These are phyloP conservation scores for Neurospora sp. DNA, from an alignment of 495 filamentous ascomycete species.

Conservation along the genomic window DNA sequence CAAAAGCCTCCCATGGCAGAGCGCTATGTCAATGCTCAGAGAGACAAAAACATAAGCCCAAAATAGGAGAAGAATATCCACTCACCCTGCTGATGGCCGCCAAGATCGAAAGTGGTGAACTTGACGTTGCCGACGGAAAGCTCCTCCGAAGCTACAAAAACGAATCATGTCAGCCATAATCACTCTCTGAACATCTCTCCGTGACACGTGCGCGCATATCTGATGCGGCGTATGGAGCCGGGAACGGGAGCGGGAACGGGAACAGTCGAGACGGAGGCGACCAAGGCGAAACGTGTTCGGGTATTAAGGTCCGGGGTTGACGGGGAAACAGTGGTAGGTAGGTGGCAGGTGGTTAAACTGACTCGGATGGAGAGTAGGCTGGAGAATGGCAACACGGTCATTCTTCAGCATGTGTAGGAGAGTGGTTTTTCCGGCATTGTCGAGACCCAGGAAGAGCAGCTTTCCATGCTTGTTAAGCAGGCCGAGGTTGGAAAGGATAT, in stretches of 20 bases:
- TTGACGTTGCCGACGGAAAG: slow-evolving; percentile 91
- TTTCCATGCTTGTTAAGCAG: slow-evolving; percentile 95
- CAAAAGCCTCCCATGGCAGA: too few relatives aligned
- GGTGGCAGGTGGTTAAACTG: slow-evolving; percentile 24
- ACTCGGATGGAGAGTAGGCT: slow-evolving; percentile 86
- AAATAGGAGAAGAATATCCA: slow-evolving; percentile 3
- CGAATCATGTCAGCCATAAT: slow-evolving; percentile 12
- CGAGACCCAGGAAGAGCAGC: slow-evolving; percentile 85
- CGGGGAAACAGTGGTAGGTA: background rate
- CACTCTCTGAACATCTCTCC: background rate
- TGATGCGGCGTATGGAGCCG: background rate
- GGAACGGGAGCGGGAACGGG: background rate
- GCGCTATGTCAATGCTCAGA: background rate
- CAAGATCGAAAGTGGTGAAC: slow-evolving; percentile 96
- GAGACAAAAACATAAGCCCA: background rate
- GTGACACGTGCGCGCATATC: slow-evolving; percentile 5
- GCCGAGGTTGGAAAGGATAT: slow-evolving; percentile 81
- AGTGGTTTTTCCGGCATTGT: slow-evolving; percentile 98
- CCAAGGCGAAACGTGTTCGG: background rate
- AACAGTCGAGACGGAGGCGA: background rate
- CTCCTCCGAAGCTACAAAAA: slow-evolving; percentile 71
- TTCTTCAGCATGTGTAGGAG: slow-evolving; percentile 92
- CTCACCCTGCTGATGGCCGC: slow-evolving; percentile 92
- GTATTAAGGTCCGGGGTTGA: background rate
- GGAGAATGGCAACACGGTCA: slow-evolving; percentile 86